phyloP scores from a whole-genome alignment of 257 asterid genomes.

The Solanum bulbocastanum region DNA sequence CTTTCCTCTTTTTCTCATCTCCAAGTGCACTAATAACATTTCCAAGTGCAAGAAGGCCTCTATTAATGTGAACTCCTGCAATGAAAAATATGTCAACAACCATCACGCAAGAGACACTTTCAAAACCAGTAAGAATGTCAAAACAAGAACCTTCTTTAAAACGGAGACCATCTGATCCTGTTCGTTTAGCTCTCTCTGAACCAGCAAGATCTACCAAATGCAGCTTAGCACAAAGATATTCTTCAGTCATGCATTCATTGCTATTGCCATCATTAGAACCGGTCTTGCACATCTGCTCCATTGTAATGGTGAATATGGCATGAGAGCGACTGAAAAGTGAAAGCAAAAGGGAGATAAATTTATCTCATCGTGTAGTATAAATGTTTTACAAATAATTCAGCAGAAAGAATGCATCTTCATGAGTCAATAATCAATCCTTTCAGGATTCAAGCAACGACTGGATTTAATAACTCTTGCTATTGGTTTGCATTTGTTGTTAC shows the following conservation, averaged over 20 bases:
- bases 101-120: background rate
- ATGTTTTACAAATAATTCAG: background rate
- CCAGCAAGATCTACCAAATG: slow-evolving; percentile 99
- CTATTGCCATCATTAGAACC: slow-evolving; percentile 32
- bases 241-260: slow-evolving; percentile 74
- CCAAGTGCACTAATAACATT: slow-evolving; percentile 98
- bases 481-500: background rate
- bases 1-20: slow-evolving; percentile 95
- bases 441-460: background rate
- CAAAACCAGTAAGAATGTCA: background rate
- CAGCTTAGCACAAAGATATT: slow-evolving; percentile 94
- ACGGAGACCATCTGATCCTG: slow-evolving; percentile 98
- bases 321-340: slow-evolving; percentile 76
- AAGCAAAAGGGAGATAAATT: background rate
- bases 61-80: slow-evolving; percentile 96
- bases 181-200: slow-evolving; percentile 96
- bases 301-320: slow-evolving; percentile 95
- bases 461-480: background rate
- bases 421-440: background rate
- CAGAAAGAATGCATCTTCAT: background rate
- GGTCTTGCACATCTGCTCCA: slow-evolving; percentile 86
- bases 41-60: slow-evolving; percentile 98
- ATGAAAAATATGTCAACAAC: slow-evolving; percentile 2
- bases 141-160: slow-evolving; percentile 76
- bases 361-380: background rate